Percentiles rank a stretch among this genome's conserved stretches.
Conservation (phyloP, 2,329 filamentous ascomycete species). For the Hypoxylon sp. region DNA sequence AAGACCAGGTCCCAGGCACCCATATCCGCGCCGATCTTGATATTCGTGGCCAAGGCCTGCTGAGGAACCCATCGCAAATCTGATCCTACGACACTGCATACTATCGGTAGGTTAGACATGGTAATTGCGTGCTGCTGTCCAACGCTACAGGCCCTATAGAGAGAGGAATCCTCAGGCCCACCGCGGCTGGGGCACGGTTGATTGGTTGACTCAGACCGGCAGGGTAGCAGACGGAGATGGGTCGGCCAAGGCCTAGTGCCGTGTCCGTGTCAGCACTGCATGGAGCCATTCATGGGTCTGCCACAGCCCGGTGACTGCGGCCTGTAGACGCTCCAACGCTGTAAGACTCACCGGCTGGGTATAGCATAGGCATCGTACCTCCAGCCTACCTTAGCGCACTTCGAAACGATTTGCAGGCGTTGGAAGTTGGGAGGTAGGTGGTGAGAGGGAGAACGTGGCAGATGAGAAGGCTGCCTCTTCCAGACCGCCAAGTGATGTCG, state of each 20-base stretch:
- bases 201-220: constrained; percentile 28
- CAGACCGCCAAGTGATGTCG: constrained; percentile 3
- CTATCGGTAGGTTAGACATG: background rate
- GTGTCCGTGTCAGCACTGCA: constrained; percentile 8
- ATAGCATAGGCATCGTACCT: no score
- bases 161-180: no score
- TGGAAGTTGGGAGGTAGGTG: background rate
- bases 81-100: background rate
- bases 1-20: constrained; percentile 1
- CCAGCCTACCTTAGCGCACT: background rate
- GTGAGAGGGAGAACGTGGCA: background rate
- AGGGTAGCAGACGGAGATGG: no score
- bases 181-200: background rate
- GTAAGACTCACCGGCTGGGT: constrained; percentile 18
- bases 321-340: background rate
- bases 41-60: background rate
- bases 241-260: no score
- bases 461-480: constrained; percentile 4
- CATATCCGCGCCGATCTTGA: background rate
- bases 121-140: background rate
- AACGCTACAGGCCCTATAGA: constrained; percentile 1
- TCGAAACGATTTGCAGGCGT: background rate
- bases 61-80: background rate
- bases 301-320: constrained; percentile 11
- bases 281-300: constrained; percentile 5